phyloP scores from a whole-genome alignment of 1,284 basidiomycete species.

The Heliocybe sulcata region DNA sequence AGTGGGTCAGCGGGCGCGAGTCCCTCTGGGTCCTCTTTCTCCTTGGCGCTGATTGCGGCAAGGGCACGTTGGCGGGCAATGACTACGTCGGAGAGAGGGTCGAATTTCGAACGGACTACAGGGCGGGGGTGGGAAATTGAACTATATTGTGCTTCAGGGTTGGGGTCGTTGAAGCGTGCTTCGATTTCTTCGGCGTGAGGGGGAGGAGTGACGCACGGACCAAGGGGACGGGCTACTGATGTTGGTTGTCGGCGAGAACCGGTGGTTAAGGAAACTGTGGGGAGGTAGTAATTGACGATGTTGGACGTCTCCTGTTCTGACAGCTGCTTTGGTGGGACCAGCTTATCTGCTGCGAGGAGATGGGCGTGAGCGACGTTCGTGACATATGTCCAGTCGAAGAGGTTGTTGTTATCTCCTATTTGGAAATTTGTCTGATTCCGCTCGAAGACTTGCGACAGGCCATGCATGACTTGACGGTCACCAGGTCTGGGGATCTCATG shows the following conservation, averaged over 20 bases:
- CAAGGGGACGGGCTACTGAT: conserved; percentile 70
- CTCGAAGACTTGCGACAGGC: conserved; percentile 78
- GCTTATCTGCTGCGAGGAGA: conserved; percentile 86
- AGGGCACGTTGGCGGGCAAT: conserved; percentile 28
- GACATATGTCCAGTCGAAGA: conserved; percentile 98
- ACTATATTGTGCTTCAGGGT: conserved; percentile 26
- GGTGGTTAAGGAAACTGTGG: conserved; percentile 57
- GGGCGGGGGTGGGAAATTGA: conserved; percentile 38
- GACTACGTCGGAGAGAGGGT: conserved; percentile 54
- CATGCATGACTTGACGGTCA: conserved; percentile 83
- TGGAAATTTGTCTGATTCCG: conserved; percentile 87
- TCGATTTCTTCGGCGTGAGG: conserved; percentile 52
- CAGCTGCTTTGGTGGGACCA: conserved; percentile 39
- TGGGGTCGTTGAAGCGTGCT: conserved; percentile 44
- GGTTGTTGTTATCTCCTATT: conserved; percentile 89
- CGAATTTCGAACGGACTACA: conserved; percentile 71
- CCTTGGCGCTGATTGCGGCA: conserved; percentile 23
- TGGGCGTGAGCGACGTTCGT: conserved; percentile 95
- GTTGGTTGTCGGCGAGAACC: conserved; percentile 66
- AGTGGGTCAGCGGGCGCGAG: conserved; percentile 30
- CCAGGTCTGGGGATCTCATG: conserved; percentile 56
- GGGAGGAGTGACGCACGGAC: conserved; percentile 64
- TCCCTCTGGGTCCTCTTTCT: conserved; percentile 27
- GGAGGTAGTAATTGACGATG: conserved; percentile 50
- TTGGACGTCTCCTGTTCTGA: conserved; percentile 26